Base-by-base conservation (phyloP, 1,284 basidiomycete species). In the Mycena sp. region DNA sequence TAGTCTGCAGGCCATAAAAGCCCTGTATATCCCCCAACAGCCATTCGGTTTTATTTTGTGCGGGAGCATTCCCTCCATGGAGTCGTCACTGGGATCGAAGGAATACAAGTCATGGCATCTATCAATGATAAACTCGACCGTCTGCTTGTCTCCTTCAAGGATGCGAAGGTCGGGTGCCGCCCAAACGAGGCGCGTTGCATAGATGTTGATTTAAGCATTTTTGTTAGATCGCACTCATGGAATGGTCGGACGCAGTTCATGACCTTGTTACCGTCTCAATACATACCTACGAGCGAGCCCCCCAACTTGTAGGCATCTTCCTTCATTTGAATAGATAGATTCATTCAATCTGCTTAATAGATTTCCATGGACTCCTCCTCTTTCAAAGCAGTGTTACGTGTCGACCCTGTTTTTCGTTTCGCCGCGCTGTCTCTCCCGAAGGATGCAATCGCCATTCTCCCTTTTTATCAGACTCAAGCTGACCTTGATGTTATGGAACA, bases 241-340 rank as follows among this genome's bases (percentile, higher is more conserved):
- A 99, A 78, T 99, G 97, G 96, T 94, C 86, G 23, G 88, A 88
- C 55, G 81, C 83, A 17, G 82, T 85, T 16, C 85, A 91, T 68
- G 93, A 96, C 73, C 82, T 99, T 6, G 82, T 93, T 21, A 97
- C 96, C 0, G 92, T 99, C 23, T 98, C 96, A 6, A 92, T 99
- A 62, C 97, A 99, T 74, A 99, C 98, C 2, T 99, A 98, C 74
- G 97, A 99, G 78, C 87, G 97, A 69, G 91, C 95, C 4, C 88
- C 92, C 6, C 95, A 99, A 75, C 85, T 98, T 76, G 91, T 94
- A 71, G 62, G 87, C 80, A 30, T 40, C 55, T 16, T 21, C 43
- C 32, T 52, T 56, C 32, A 9, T 23, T 40, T 21, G 12, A 49
- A 51, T 23, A 25, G 2, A 43, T 23, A 38, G 63, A n/a, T 32